phyloP scores from a whole-genome alignment of 345 rosid species.

The Populus davidiana region DNA sequence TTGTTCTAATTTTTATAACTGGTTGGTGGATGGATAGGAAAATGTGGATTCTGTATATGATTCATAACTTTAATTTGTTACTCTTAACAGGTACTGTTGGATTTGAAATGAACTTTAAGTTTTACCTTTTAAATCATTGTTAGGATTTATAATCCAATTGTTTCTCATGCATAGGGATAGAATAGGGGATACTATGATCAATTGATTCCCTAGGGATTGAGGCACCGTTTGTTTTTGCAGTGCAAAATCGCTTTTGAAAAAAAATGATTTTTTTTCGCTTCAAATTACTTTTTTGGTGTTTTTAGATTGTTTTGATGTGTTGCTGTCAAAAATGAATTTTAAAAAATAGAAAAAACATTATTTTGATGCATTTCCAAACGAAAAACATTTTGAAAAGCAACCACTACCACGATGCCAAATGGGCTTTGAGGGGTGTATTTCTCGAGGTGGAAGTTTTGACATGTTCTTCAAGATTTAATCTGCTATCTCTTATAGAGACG shows the following conservation, averaged over 20 bases:
- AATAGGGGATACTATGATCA: not conserved
- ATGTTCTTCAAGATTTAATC: not conserved
- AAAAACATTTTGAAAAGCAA: too few species aligned
- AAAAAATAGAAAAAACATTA: too few species aligned
- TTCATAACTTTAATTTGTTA: not conserved
- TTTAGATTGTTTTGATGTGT: too few species aligned
- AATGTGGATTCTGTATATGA: not conserved
- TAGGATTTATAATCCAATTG: not conserved
- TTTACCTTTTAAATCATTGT: not conserved
- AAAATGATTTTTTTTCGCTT: too few species aligned
- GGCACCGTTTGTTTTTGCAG: too few species aligned
- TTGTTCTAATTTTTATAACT: not conserved
- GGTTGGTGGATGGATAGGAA: not conserved
- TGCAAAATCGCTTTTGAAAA: too few species aligned
- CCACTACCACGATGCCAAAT: too few species aligned
- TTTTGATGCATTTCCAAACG: too few species aligned
- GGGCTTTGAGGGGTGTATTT: not conserved
- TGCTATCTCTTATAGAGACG: not conserved
- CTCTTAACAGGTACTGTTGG: not conserved
- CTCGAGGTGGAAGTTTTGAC: not conserved
- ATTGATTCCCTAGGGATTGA: too few species aligned
- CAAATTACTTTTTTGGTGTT: too few species aligned
- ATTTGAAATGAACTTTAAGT: not conserved
- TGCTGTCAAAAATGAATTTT: too few species aligned
- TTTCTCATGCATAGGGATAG: not conserved